A percentile compares a stretch with the other conserved stretches of the same genome.
phyloP scores from a whole-genome alignment of 202 grass and related monocot genomes.

The Carex sylvatica region DNA sequence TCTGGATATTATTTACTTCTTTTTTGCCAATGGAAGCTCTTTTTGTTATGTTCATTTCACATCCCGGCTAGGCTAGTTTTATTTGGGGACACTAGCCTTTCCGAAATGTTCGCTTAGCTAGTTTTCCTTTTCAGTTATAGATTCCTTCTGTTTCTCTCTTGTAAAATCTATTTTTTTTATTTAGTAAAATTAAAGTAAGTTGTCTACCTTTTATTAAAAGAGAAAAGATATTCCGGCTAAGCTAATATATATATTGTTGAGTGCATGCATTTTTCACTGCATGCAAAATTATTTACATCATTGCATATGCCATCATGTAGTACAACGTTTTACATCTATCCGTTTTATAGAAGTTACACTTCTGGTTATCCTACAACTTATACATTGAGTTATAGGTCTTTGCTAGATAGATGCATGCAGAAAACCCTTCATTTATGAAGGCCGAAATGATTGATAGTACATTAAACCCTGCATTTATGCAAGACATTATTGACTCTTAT shows the following conservation, averaged over 20 bases:
- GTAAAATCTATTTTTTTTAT: neutral
- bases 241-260: neutral
- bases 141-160: conserved; percentile 13
- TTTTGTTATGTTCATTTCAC: conserved; percentile 5
- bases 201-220: neutral
- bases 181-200: neutral
- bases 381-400: too few species aligned
- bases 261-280: too few species aligned
- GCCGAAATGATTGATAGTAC: too few species aligned
- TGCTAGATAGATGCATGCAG: too few species aligned
- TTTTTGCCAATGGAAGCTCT: neutral
- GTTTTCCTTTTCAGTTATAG: conserved; percentile 4
- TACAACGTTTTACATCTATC: neutral
- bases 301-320: conserved; percentile 13
- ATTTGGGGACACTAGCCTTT: conserved; percentile 3
- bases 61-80: neutral
- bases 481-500: too few species aligned
- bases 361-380: neutral
- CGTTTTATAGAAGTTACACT: neutral
- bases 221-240: neutral
- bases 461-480: too few species aligned
- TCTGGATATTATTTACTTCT: neutral
- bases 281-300: neutral
- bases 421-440: too few species aligned
- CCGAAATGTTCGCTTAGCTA: neutral